phyloP scores from a whole-genome alignment of 2,329 filamentous ascomycete species.

The Botrytis squamosa region DNA sequence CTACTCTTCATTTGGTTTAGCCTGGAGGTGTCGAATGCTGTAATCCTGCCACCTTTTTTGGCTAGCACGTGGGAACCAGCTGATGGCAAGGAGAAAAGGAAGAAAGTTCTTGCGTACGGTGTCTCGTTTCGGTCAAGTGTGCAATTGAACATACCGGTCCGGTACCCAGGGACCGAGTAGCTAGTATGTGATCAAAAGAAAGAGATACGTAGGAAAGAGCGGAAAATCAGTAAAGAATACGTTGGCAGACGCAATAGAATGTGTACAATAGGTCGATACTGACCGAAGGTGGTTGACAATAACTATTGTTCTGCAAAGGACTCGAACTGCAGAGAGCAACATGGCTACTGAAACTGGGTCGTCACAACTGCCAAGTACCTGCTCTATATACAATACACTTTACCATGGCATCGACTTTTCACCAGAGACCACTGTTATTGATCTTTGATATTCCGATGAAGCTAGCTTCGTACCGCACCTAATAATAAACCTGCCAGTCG shows the following conservation, averaged over 20 bases:
- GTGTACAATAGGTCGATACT: background rate
- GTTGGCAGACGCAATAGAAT: background rate
- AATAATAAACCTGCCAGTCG: too few relatives aligned
- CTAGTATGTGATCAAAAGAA: background rate
- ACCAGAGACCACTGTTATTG: background rate
- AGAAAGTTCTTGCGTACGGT: constrained; percentile 10
- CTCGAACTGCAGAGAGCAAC: background rate
- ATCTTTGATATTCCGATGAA: background rate
- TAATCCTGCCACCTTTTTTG: background rate
- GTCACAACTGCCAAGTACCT: too few relatives aligned
- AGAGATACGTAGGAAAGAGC: background rate
- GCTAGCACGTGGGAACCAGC: background rate
- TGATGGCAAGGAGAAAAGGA: background rate
- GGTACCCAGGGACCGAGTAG: background rate
- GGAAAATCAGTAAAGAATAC: background rate
- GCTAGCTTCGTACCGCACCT: too few relatives aligned
- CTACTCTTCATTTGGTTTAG: background rate
- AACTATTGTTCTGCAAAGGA: background rate
- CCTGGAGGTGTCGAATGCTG: background rate
- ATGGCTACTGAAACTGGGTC: too few relatives aligned
- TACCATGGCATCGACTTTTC: background rate
- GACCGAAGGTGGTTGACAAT: background rate
- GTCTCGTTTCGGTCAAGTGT: background rate
- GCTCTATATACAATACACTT: too few relatives aligned
- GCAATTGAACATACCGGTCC: background rate